Evolutionary conservation across 768 basidiomycete genomes (phyloP), one percentile per base, ranked within the genome.

Genomic region (Tremella fuciformis): DNA sequence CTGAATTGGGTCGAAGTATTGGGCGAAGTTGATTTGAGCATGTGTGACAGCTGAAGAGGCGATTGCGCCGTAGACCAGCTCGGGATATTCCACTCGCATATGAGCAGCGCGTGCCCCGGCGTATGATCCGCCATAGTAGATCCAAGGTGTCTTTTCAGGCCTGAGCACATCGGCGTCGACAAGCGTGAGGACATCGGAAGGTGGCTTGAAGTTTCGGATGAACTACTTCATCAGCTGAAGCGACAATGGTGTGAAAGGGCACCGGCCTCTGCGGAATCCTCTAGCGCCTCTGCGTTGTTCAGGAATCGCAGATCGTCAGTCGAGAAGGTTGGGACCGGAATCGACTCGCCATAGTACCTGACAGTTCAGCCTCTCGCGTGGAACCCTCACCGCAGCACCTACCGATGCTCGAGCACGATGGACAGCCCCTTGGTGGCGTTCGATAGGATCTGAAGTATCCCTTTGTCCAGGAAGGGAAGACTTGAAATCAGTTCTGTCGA

Each of bases 81-180:
- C 84, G 0, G 91, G 91, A 69, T 91, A 92, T 22, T 92, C 81
- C 29, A 89, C 79, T 55, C 83, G 84, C 87, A 94, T 91, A 69
- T 94, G 89, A 0, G 93, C 93, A 0, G 91, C 86, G 13, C 92
- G 85, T 8, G 92, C 93, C 59, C 93, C 93, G 9, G 91, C 91
- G 65, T 94, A 94, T 0, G 89, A 91, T 8, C 90, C 92, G 13
- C 94, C 94, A 68, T 94, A 94, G 74, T 94, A 75, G 40, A 79
- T 64, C 78, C 77, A 79, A 8, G 75, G 73, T 13, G 71, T 70
- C 25, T 68, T 62, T 18, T 63, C 64, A 79, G 16, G 87, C 84
- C 11, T 89, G 83, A 16, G 86, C 87, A 63, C 90, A 67, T 68
- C 88, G 83, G 67, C 21, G 0, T 60, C 57, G 13, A 26, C 53